These are phyloP conservation scores for Dactylellina sp. DNA, from an alignment of 2,329 filamentous ascomycete species.

Conservation along the genomic window DNA sequence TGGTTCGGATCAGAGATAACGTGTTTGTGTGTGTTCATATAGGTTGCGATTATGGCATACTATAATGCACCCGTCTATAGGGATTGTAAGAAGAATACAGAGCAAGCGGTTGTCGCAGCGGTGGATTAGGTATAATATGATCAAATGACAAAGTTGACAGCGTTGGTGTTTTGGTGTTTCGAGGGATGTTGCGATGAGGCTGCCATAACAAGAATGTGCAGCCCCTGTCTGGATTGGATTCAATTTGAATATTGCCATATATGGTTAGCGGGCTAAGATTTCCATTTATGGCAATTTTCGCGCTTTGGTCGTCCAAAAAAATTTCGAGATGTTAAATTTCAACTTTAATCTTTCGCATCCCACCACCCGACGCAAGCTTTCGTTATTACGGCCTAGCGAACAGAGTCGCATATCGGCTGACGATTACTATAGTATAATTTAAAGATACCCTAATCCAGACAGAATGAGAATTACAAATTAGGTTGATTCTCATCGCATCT, in stretches of 20 bases:
- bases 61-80: background rate
- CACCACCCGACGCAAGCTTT: background rate
- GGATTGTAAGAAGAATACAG: background rate
- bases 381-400: background rate
- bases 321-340: constrained; percentile 42
- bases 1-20: background rate
- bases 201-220: constrained; percentile 13
- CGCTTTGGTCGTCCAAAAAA: constrained; percentile 40
- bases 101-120: background rate
- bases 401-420: background rate
- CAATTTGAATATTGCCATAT: constrained; percentile 3
- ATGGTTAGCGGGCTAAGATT: constrained; percentile 1
- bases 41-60: no score
- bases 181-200: constrained; percentile 36
- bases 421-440: background rate
- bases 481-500: background rate
- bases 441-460: background rate
- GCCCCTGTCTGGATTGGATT: constrained; percentile 1
- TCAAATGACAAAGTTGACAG: constrained; percentile 6
- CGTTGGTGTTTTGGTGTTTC: constrained; percentile 8
- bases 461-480: background rate
- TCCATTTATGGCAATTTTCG: constrained; percentile 29
- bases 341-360: constrained; percentile 1
- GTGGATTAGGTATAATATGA: background rate
- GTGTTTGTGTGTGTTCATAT: background rate